These are phyloP conservation scores for Aphanomyces astaci DNA, from an alignment of 352 stramenopile genomes.

Conservation along the genomic window DNA sequence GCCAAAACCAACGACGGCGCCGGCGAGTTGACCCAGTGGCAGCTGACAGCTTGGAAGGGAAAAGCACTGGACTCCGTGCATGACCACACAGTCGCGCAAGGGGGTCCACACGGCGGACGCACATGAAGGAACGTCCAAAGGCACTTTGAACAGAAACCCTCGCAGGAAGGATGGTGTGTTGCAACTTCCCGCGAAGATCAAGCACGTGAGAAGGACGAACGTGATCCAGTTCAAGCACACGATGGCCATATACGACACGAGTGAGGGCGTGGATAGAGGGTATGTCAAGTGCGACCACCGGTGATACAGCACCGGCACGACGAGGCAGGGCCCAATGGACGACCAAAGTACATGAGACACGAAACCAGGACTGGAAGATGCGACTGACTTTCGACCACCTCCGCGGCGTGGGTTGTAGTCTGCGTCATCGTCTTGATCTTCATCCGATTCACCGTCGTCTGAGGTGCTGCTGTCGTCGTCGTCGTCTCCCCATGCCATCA, in stretches of 20 bases:
- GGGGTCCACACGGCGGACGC: neutral
- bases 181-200: conserved; percentile 10
- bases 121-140: neutral
- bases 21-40: conserved; percentile 1
- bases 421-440: neutral
- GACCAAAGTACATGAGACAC: conserved; percentile 9
- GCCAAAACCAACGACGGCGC: neutral
- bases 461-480: neutral
- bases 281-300: neutral
- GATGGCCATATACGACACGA: conserved; percentile 2
- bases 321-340: neutral
- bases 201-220: neutral
- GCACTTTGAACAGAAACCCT: conserved; percentile 11
- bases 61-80: neutral
- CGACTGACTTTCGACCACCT: too few species aligned
- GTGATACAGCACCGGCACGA: conserved; percentile 6
- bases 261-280: neutral
- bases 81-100: neutral
- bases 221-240: conserved; percentile 8
- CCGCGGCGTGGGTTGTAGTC: neutral
- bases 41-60: neutral
- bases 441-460: conserved; percentile 10
- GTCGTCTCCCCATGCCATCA: neutral
- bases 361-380: conserved; percentile 9
- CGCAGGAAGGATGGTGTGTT: neutral